phyloP scores from a whole-genome alignment of 1,284 basidiomycete genomes.

The Ceratobasidium sp. region DNA sequence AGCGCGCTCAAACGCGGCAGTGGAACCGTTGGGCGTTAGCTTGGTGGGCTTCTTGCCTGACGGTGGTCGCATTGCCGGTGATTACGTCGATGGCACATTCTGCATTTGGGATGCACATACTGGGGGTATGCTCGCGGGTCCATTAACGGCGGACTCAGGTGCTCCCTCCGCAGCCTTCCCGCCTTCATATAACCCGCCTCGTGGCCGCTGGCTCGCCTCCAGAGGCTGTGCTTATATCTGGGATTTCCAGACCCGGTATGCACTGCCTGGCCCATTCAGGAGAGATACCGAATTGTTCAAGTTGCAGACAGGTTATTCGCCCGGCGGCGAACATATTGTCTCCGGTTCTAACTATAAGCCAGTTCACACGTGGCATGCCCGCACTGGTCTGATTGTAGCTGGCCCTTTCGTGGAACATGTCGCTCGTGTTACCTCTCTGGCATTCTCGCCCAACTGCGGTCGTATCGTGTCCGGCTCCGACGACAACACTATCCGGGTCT shows the following conservation, averaged over 20 bases:
- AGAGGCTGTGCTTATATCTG: too few relatives aligned
- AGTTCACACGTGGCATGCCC: slow-evolving; percentile 44
- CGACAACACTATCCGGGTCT: slow-evolving; percentile 50
- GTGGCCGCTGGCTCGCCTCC: slow-evolving; percentile 20
- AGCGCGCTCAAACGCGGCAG: neutral
- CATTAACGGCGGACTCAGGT: too few relatives aligned
- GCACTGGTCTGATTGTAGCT: neutral
- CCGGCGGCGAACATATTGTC: slow-evolving; percentile 19
- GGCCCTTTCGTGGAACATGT: slow-evolving; percentile 15
- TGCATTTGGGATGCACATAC: neutral
- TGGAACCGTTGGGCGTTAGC: too few relatives aligned
- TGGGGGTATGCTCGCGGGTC: neutral
- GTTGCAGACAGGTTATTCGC: slow-evolving; percentile 17
- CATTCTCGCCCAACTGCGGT: slow-evolving; percentile 35
- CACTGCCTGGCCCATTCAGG: neutral
- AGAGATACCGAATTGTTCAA: slow-evolving; percentile 48
- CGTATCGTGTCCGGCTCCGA: slow-evolving; percentile 28
- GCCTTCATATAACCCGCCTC: slow-evolving; percentile 41
- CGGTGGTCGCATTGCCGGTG: neutral
- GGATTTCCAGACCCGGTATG: slow-evolving; percentile 9
- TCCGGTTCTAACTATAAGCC: slow-evolving; percentile 54
- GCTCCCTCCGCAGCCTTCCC: neutral
- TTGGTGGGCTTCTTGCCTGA: neutral
- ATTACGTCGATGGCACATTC: neutral
- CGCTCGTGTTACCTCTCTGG: neutral